Base-by-base conservation (phyloP, 495 filamentous ascomycete genomes). In the Ascobolus immersus region DNA sequence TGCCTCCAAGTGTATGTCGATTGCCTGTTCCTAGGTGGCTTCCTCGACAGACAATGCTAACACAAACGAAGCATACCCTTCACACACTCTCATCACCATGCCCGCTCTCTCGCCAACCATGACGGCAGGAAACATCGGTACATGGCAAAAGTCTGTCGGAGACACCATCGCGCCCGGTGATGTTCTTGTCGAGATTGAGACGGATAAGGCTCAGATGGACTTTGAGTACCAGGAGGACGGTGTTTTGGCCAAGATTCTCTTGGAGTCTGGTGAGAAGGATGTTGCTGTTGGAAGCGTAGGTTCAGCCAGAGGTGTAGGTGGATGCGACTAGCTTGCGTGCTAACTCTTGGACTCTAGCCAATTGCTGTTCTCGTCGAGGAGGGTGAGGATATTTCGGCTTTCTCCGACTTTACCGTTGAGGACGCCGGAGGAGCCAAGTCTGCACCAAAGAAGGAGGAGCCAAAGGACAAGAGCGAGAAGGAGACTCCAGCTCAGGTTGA, bases 201-300 rank as follows among this genome's bases (percentile, higher is more conserved):
- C 89, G 49, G 89, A 99, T 56, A 99, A 99, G 64, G 89, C 89
- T 26, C 89, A 99, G 57, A 99, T 99, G 89, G 89, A 99, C 62
- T 99, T 99, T 48, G 89, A 99, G 56, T 99, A 89, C 55, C 89
- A 99, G 56, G 86, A 99, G 42, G 86, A 99, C 51, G 86, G 89
- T 59, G 63, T 90, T 21, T 59, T 99, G 36, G 89, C 89, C 38
- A 94, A 93, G 67, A 67, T 94, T 39, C 55, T 99, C 53, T 90
- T 80, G 59, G 77, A 91, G 2, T 71, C 71, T 21, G 89, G 89
- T 28, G 80, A 76, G 55, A 94, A 94, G 61, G 89, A 94, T 52
- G 64, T 99, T 41, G 53, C 86, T 23, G 84, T 99, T 46, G 86
- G 86, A 52, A 78, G 78, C 52, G 86, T 96, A 68, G 55, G 81